Conservation (phyloP, 768 basidiomycete genomes). For the Rhodocollybia butyracea region DNA sequence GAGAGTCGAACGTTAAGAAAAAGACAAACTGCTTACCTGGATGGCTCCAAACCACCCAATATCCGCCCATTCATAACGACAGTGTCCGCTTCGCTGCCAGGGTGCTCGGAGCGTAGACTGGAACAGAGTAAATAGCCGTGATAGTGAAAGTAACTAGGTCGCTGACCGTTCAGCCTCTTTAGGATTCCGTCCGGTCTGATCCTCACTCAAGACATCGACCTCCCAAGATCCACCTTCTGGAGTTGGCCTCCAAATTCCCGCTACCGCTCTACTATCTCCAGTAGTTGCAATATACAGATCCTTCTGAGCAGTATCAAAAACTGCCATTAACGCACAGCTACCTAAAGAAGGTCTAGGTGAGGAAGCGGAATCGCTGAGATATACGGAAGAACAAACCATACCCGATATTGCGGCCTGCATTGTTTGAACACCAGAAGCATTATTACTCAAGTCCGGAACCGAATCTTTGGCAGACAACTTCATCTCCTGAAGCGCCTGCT, state of each 20-base stretch:
- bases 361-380: conserved; percentile 5
- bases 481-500: conserved; percentile 36
- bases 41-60: conserved; percentile 84
- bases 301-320: conserved; percentile 80
- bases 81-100: conserved; percentile 62
- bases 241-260: conserved; percentile 82
- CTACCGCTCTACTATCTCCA: conserved; percentile 94
- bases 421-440: conserved; percentile 66
- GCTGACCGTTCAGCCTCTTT: conserved; percentile 78
- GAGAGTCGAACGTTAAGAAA: too few species aligned
- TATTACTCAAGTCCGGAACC: conserved; percentile 64
- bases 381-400: conserved; percentile 23
- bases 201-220: conserved; percentile 91
- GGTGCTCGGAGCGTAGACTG: conserved; percentile 83
- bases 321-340: conserved; percentile 85
- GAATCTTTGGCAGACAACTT: conserved; percentile 33
- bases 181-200: conserved; percentile 92
- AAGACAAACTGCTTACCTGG: too few species aligned
- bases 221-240: conserved; percentile 77
- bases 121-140: neutral
- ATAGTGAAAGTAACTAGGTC: neutral
- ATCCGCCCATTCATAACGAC: conserved; percentile 82
- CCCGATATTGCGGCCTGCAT: conserved; percentile 85
- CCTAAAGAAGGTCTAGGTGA: conserved; percentile 40
- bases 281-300: conserved; percentile 89